Percentiles rank a stretch among this genome's conserved stretches.
Evolutionary conservation across 495 filamentous ascomycete genomes (phyloP).

Genomic region (Bacidia rubella): DNA sequence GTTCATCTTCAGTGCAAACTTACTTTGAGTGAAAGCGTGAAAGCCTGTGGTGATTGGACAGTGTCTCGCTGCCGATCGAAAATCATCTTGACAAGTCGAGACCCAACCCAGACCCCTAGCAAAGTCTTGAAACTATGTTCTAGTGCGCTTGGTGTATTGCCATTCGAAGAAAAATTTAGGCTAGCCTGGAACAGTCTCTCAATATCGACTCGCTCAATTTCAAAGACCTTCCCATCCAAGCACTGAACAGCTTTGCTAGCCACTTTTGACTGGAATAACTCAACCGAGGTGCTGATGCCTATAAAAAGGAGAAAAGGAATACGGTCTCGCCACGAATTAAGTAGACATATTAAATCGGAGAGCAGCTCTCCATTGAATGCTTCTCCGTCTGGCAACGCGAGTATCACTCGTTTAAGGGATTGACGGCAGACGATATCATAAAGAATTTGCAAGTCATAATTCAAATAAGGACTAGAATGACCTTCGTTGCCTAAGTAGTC

Average conservation of each 20-base stretch:
- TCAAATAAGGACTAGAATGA: slow-evolving; percentile 62
- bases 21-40: slow-evolving; percentile 71
- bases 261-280: slow-evolving; percentile 74
- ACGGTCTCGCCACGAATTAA: slow-evolving; percentile 76
- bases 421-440: slow-evolving; percentile 46
- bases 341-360: slow-evolving; percentile 61
- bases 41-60: slow-evolving; percentile 72
- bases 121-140: slow-evolving; percentile 12
- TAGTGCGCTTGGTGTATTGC: not conserved
- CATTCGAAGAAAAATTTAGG: slow-evolving; percentile 23
- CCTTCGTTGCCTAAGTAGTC: not conserved
- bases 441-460: slow-evolving; percentile 82
- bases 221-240: slow-evolving; percentile 67
- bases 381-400: slow-evolving; percentile 84
- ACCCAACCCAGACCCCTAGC: slow-evolving; percentile 53
- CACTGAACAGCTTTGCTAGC: slow-evolving; percentile 57
- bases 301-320: slow-evolving; percentile 81
- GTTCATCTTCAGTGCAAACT: not conserved
- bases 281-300: slow-evolving; percentile 80
- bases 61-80: slow-evolving; percentile 72
- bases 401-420: slow-evolving; percentile 45
- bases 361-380: slow-evolving; percentile 74
- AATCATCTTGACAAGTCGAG: slow-evolving; percentile 43
- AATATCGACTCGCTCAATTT: slow-evolving; percentile 63
- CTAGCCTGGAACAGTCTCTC: slow-evolving; percentile 65